Evolutionary conservation across 257 asterid species (phyloP).

Genomic region (Solanum lycopersicoides): DNA sequence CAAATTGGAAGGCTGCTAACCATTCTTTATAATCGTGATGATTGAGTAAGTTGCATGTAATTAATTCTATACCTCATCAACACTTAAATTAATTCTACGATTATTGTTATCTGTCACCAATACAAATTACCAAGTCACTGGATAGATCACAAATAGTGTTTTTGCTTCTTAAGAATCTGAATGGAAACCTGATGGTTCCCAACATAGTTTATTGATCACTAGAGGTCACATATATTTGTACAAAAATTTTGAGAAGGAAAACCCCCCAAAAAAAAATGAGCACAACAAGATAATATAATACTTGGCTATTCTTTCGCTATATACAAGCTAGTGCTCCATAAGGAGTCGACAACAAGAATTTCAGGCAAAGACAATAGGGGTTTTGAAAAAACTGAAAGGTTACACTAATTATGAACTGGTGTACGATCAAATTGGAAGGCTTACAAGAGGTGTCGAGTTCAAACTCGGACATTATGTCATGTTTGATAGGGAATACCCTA

Average conservation of each 20-base stretch:
- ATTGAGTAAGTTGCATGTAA: not conserved
- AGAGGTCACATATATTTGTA: too few relatives aligned
- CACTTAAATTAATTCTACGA: too few relatives aligned
- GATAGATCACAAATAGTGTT: not conserved
- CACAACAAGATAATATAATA: not conserved
- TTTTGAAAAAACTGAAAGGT: not conserved
- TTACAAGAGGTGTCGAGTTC: not conserved
- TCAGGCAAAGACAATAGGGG: not conserved
- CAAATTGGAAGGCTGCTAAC: not conserved
- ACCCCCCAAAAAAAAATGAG: not conserved
- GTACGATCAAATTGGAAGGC: not conserved
- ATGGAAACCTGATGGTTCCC: fast-evolving
- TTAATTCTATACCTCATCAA: not conserved
- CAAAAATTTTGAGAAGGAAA: too few relatives aligned
- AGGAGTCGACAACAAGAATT: not conserved
- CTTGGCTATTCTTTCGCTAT: not conserved
- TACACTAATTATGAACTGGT: not conserved
- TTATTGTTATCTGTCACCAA: too few relatives aligned
- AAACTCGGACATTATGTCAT: not conserved
- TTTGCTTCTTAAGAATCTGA: not conserved
- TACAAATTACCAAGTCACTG: too few relatives aligned
- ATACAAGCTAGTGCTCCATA: not conserved
- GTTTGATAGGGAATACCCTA: not conserved
- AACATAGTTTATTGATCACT: not conserved
- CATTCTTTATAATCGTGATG: not conserved